Evolutionary conservation across 2,329 filamentous ascomycete species (phyloP).

Genomic region (Trichoderma atroviride): DNA sequence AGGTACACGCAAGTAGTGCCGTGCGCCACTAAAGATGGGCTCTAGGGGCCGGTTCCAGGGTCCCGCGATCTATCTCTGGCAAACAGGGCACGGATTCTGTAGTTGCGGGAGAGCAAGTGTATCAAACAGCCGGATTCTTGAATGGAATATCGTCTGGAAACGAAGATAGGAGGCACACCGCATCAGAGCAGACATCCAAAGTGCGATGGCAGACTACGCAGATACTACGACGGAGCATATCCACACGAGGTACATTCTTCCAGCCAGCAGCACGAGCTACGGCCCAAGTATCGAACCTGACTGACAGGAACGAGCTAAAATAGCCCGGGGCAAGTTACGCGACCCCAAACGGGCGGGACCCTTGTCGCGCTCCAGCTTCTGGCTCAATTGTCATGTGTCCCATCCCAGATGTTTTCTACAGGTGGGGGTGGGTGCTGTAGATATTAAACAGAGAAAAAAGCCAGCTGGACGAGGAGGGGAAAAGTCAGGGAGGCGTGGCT

Average conservation of each 20-base stretch:
- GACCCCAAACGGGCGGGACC: conserved; percentile 8
- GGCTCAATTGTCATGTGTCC: conserved; percentile 6
- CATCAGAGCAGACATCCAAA: neutral
- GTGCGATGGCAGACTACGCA: neutral
- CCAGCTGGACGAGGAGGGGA: neutral
- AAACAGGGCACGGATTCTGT: neutral
- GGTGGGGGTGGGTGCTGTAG: neutral
- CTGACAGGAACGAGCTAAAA: conserved; percentile 5
- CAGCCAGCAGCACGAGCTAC: neutral
- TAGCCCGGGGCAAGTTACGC: neutral
- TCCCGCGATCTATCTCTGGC: neutral
- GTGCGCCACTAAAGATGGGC: neutral
- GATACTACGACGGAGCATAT: neutral
- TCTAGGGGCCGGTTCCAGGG: neutral
- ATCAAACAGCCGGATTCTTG: neutral
- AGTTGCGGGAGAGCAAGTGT: neutral
- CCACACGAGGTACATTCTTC: conserved; percentile 2
- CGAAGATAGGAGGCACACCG: conserved; percentile 21
- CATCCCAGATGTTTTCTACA: neutral
- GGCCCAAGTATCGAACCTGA: neutral
- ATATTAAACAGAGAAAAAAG: neutral
- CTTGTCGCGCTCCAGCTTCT: neutral
- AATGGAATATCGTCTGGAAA: neutral
- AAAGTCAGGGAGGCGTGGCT: neutral
- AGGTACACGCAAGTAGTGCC: neutral